Percentiles rank a stretch among this genome's conserved stretches.
phyloP scores from a whole-genome alignment of 1,284 basidiomycete genomes.

The Malassezia obtusa region DNA sequence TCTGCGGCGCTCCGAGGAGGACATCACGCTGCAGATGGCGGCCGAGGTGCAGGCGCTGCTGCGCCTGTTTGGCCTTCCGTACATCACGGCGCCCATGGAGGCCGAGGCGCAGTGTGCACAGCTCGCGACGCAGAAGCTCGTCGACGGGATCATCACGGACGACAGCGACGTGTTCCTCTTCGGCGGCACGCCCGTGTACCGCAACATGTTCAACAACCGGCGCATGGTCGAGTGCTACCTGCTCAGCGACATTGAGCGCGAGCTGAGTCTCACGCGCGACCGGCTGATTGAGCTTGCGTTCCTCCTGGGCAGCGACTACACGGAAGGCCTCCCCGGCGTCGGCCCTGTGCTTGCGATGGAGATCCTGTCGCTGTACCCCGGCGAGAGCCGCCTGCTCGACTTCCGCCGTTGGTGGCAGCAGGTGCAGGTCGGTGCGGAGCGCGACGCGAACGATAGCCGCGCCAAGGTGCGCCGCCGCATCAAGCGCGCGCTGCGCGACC shows the following conservation, averaged over 20 bases:
- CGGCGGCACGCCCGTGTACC: slow-evolving; percentile 82
- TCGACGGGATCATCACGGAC: slow-evolving; percentile 97
- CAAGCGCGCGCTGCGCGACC: slow-evolving; percentile 46
- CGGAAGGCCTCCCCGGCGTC: slow-evolving; percentile 84
- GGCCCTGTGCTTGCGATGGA: slow-evolving; percentile 97
- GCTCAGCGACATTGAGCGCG: slow-evolving; percentile 69
- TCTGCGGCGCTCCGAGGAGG: slow-evolving; percentile 85
- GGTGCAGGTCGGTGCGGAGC: slow-evolving; percentile 83
- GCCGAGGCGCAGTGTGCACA: slow-evolving; percentile 98
- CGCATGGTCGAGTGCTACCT: slow-evolving; percentile 97
- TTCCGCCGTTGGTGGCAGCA: slow-evolving; percentile 92
- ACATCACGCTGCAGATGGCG: slow-evolving; percentile 88
- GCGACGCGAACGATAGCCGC: slow-evolving; percentile 56
- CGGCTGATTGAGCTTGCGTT: slow-evolving; percentile 82
- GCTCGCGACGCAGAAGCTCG: slow-evolving; percentile 70
- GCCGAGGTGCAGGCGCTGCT: slow-evolving; percentile 77
- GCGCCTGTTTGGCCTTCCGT: slow-evolving; percentile 89
- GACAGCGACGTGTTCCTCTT: slow-evolving; percentile 99
- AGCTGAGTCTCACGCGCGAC: slow-evolving; percentile 76
- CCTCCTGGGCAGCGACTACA: slow-evolving; percentile 91
- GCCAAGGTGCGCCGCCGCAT: slow-evolving; percentile 37
- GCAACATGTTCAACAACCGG: slow-evolving; percentile 99
- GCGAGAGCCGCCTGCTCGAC: slow-evolving; percentile 63
- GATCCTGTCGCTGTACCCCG: slow-evolving; percentile 31
- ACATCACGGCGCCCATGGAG: slow-evolving; percentile 95